Conservation (phyloP, 495 filamentous ascomycete genomes). For the Tuber aestivum region DNA sequence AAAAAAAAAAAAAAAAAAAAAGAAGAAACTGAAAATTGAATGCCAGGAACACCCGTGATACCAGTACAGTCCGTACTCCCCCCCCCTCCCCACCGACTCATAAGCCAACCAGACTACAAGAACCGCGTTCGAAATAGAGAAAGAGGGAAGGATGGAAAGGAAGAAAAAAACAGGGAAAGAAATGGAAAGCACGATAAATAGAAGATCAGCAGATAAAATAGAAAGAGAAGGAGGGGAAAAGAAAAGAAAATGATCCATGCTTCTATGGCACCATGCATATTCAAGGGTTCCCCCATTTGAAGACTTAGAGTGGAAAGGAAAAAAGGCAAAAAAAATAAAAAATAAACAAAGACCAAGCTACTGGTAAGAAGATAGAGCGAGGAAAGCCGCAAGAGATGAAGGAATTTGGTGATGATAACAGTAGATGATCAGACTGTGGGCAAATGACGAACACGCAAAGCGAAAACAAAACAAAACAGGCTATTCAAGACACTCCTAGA, state of each 20-base stretch:
- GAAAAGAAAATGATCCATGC: slow-evolving; percentile 12
- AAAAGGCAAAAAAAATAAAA: slow-evolving; percentile 15
- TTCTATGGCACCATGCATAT: slow-evolving; percentile 34
- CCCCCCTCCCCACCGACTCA: background rate
- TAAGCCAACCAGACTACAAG: background rate
- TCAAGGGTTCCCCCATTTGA: slow-evolving; percentile 29
- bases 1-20: slow-evolving; percentile 9
- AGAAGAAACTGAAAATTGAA: slow-evolving; percentile 8
- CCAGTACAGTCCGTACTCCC: background rate
- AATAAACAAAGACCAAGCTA: slow-evolving; percentile 21
- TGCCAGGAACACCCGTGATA: slow-evolving; percentile 4
- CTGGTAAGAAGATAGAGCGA: slow-evolving; percentile 10
- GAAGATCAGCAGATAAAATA: background rate
- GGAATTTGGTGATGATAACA: background rate
- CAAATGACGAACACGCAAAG: background rate
- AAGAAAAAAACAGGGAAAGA: background rate
- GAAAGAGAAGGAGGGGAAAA: background rate
- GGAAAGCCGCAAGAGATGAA: slow-evolving; percentile 16
- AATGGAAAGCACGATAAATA: background rate
- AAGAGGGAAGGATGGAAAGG: background rate
- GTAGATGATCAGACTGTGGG: background rate
- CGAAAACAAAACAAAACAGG: background rate
- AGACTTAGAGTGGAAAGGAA: slow-evolving; percentile 23
- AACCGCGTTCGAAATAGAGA: background rate
- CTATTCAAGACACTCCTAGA: background rate